Conservation (phyloP, 345 rosid species). For the Lepidium didymum region DNA sequence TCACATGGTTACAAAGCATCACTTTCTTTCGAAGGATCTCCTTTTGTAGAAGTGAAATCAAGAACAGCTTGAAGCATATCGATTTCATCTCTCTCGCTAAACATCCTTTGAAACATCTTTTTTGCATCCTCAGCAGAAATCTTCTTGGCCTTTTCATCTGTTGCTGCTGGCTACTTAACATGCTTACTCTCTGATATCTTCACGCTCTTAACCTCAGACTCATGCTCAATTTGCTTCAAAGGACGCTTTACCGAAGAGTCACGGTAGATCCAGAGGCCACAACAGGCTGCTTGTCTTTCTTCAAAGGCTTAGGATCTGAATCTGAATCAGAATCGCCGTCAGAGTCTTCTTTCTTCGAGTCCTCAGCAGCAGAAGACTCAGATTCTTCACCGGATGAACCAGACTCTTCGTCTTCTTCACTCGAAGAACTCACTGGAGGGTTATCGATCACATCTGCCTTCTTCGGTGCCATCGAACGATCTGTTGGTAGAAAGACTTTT, state of each 20-base stretch:
- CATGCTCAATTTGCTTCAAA: background rate
- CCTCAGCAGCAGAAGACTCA: slow-evolving; percentile 11
- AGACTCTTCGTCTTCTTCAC: slow-evolving; percentile 27
- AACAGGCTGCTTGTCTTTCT: slow-evolving; percentile 6
- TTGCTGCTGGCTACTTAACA: background rate
- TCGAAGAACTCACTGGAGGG: slow-evolving; percentile 5
- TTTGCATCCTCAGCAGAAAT: slow-evolving; percentile 36
- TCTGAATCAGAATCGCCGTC: slow-evolving; percentile 23
- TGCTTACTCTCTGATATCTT: slow-evolving; percentile 9
- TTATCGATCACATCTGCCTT: slow-evolving; percentile 3
- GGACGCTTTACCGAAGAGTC: slow-evolving; percentile 18
- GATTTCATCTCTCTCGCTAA: slow-evolving; percentile 46
- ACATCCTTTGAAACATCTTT: slow-evolving; percentile 39
- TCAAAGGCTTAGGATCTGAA: slow-evolving; percentile 16
- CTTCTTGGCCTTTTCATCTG: slow-evolving; percentile 9
- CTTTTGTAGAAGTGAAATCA: slow-evolving; percentile 30
- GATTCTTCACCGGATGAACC: background rate
- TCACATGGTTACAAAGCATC: slow-evolving; percentile 35
- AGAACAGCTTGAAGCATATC: slow-evolving; percentile 37
- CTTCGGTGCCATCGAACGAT: slow-evolving; percentile 26
- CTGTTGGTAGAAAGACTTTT: background rate
- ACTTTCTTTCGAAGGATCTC: slow-evolving; percentile 34
- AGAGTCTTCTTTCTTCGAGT: slow-evolving; percentile 2
- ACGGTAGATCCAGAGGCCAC: background rate
- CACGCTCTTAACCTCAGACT: background rate